Percentiles rank a stretch among this genome's conserved stretches.
These are phyloP conservation scores for Porpolomopsis calyptriformis DNA, from an alignment of 768 basidiomycete species.

Conservation along the genomic window DNA sequence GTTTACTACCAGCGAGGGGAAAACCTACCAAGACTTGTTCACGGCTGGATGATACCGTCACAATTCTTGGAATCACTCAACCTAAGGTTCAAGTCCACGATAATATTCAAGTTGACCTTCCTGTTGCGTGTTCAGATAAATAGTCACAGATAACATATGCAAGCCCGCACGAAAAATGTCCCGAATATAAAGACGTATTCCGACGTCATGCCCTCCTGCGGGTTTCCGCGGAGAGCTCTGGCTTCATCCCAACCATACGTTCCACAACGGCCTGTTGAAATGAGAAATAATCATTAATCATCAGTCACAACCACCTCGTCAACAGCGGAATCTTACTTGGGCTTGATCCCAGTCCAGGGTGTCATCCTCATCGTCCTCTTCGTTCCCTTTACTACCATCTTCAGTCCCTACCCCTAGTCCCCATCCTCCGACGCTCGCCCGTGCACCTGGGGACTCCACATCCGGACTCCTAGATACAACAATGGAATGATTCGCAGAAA, in stretches of 20 bases:
- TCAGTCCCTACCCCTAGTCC: constrained; percentile 55
- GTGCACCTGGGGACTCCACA: constrained; percentile 25
- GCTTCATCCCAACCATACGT: constrained; percentile 45
- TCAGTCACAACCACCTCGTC: background rate
- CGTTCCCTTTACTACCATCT: constrained; percentile 33
- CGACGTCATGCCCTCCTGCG: constrained; percentile 7
- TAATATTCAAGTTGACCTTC: no score
- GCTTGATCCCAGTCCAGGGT: constrained; percentile 59
- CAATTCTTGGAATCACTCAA: no score
- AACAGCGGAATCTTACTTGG: constrained; percentile 32
- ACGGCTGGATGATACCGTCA: no score
- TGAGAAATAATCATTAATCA: background rate
- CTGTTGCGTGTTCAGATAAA: no score
- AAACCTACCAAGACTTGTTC: no score
- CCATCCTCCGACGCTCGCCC: constrained; percentile 62
- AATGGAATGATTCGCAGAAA: background rate
- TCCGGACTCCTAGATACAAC: constrained; percentile 40
- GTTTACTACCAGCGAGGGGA: no score
- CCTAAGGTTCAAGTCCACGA: no score
- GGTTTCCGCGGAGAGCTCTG: constrained; percentile 6
- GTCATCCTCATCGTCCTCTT: constrained; percentile 59
- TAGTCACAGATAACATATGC: no score
- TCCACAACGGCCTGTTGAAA: constrained; percentile 39
- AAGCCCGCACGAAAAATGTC: no score
- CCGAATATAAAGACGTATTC: background rate